These are phyloP conservation scores for Epichloe sibirici DNA, from an alignment of 2,329 filamentous ascomycete species.

Conservation along the genomic window DNA sequence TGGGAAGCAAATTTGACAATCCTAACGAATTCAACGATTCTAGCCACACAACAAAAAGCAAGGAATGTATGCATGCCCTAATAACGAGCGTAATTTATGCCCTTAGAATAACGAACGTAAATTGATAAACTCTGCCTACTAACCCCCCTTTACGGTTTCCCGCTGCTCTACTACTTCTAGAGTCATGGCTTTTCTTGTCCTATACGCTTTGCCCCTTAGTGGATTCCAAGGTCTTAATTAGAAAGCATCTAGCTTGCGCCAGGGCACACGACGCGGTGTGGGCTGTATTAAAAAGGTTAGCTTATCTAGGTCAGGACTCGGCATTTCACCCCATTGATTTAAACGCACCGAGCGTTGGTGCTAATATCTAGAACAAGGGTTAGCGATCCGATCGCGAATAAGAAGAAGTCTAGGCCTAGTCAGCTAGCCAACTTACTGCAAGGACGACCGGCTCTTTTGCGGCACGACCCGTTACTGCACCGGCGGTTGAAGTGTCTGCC, in stretches of 20 bases:
- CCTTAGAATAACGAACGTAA: no score
- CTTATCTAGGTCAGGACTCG: no score
- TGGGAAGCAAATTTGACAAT: conserved; percentile 46
- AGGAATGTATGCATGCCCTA: no score
- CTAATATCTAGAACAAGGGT: background rate
- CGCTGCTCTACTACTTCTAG: no score
- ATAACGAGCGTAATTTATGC: no score
- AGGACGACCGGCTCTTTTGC: background rate
- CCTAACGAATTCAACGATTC: no score
- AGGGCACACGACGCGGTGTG: conserved; percentile 1
- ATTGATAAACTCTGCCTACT: no score
- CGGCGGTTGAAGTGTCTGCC: background rate
- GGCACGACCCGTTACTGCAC: conserved; percentile 1
- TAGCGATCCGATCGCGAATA: background rate
- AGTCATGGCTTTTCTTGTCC: no score
- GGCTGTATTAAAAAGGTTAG: background rate
- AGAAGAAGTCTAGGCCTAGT: no score
- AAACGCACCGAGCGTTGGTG: conserved; percentile 2
- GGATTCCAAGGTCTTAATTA: background rate
- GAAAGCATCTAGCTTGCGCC: background rate
- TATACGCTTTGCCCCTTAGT: background rate
- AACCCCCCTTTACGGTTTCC: no score
- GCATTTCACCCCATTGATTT: no score
- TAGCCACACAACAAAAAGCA: no score
- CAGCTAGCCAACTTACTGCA: background rate